Percentiles rank a stretch among this genome's conserved stretches.
These are phyloP conservation scores for Erythrobasidium yunnanense DNA, from an alignment of 768 basidiomycete genomes.

Conservation along the genomic window DNA sequence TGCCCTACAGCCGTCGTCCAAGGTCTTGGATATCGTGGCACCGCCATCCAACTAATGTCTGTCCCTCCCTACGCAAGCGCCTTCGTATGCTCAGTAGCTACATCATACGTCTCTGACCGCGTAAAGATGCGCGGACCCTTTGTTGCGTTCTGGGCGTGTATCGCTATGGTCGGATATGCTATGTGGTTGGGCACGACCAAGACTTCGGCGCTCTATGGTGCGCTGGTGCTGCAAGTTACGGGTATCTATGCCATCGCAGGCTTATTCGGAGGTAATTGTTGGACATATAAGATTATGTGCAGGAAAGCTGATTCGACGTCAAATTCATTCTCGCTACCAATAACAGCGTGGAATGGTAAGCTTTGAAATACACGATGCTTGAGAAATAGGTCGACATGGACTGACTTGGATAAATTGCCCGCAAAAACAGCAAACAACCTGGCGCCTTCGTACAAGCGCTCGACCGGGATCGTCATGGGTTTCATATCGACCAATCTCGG, in stretches of 20 bases:
- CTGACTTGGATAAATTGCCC: background rate
- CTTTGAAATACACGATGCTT: background rate
- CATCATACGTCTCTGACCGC: constrained; percentile 2
- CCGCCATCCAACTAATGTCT: background rate
- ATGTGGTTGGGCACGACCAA: constrained; percentile 28
- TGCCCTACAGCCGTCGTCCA: constrained; percentile 7
- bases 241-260: constrained; percentile 38
- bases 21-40: constrained; percentile 7
- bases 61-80: constrained; percentile 19
- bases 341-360: constrained; percentile 29
- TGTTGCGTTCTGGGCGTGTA: background rate
- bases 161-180: constrained; percentile 2
- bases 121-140: constrained; percentile 2
- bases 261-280: constrained; percentile 30
- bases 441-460: constrained; percentile 40
- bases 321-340: too few species aligned
- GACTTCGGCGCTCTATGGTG: constrained; percentile 36
- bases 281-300: too few species aligned
- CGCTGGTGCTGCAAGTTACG: constrained; percentile 40
- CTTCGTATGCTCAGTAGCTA: constrained; percentile 1
- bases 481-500: constrained; percentile 18
- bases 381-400: background rate
- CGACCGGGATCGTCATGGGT: constrained; percentile 38
- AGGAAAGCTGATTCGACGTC: too few species aligned
- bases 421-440: constrained; percentile 40